phyloP scores from a whole-genome alignment of 306 rosid species.

The Mimosa bimucronata region DNA sequence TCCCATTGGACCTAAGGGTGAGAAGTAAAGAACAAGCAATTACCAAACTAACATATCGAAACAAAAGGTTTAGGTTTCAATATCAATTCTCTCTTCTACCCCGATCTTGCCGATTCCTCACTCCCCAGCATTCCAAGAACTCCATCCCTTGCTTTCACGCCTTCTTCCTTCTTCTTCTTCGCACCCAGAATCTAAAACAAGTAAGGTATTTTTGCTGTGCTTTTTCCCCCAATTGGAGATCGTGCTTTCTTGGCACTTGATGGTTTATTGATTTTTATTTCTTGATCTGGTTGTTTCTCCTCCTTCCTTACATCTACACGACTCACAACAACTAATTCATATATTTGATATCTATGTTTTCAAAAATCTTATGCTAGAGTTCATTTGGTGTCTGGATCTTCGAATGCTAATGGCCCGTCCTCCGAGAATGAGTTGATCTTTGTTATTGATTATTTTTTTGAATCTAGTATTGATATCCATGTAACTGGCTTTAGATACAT shows the following conservation, averaged over 20 bases:
- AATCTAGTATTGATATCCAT: background rate
- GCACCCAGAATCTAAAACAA: too few relatives aligned
- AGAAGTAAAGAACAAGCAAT: too few relatives aligned
- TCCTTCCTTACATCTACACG: background rate
- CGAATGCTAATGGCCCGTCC: background rate
- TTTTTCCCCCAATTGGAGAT: too few relatives aligned
- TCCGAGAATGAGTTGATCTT: conserved; percentile 23
- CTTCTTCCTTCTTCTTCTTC: too few relatives aligned
- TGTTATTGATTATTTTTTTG: background rate
- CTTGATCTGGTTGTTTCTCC: background rate
- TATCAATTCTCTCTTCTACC: too few relatives aligned
- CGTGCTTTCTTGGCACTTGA: background rate
- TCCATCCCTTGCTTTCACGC: too few relatives aligned
- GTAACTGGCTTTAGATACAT: background rate
- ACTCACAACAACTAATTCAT: background rate
- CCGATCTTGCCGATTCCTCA: too few relatives aligned
- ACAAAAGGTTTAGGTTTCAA: too few relatives aligned
- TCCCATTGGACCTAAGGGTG: too few relatives aligned
- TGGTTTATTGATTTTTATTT: background rate
- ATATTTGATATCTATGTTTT: background rate
- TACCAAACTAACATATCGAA: too few relatives aligned
- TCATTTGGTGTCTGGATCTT: background rate
- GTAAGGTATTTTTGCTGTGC: too few relatives aligned
- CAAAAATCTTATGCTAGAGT: background rate
- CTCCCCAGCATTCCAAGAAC: too few relatives aligned